Percentiles rank a stretch among this genome's conserved stretches.
phyloP scores from a whole-genome alignment of 2,329 filamentous ascomycete species.

The Fonsecaea multimorphosa region DNA sequence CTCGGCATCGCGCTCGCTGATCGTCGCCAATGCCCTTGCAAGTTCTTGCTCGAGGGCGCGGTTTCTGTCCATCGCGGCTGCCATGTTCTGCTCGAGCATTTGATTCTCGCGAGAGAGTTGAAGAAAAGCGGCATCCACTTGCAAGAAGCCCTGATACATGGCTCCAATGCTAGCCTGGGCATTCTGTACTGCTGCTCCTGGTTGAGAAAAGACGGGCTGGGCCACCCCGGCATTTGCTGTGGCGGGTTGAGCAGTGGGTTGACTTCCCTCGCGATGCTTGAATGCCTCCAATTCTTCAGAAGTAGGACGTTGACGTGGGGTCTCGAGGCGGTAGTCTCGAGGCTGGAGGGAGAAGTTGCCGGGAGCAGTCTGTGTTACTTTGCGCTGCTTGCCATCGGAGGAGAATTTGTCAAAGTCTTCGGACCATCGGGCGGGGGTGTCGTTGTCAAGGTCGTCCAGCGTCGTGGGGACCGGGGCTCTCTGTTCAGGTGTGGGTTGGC shows the following conservation, averaged over 20 bases:
- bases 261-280: not conserved
- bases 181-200: not conserved
- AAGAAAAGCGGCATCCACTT: not conserved
- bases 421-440: not conserved
- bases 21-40: not conserved
- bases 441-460: not conserved
- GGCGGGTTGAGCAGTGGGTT: not conserved
- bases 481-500: not conserved
- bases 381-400: not conserved
- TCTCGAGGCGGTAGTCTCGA: not conserved
- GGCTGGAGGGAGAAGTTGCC: not conserved
- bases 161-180: not conserved
- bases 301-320: not conserved
- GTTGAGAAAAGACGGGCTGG: not conserved
- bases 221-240: not conserved
- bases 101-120: not conserved
- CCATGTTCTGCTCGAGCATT: not conserved
- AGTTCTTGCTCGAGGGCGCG: constrained; percentile 8
- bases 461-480: not conserved
- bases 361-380: not conserved
- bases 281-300: not conserved
- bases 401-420: constrained; percentile 14
- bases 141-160: not conserved
- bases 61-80: not conserved
- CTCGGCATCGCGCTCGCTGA: constrained; percentile 13